Base-by-base conservation (phyloP, 129 eudicot species). In the Pittosporum tobira region DNA sequence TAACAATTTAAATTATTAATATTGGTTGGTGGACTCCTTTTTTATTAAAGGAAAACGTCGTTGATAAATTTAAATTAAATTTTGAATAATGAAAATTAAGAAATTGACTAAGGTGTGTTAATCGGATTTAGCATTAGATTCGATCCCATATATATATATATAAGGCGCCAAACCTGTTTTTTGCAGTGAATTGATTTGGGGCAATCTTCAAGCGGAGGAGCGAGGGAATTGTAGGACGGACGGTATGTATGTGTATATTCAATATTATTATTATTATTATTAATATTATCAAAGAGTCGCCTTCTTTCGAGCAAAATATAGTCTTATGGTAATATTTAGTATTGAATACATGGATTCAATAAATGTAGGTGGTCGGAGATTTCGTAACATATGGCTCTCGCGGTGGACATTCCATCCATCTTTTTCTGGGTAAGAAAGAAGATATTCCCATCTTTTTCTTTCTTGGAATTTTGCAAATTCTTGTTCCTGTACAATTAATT, bases 311-410 rank as follows among this genome's bases (percentile, higher is more conserved):
- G 22, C 59, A 22, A 11, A 22, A 27, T 45, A 28, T 19, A 10
- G 8, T 28, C 63, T 46, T 15, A 18, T 23, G n/a, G 2, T 50
- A 12, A 51, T 58, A 18, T 54, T 66, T 3, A 26, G 14, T 54
- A 28, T 31, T 20, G 7, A 16, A 3, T 24, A 18, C 15, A 27
- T 1, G 3, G 49, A 8, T 48, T 29, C n/a, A n/a, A n/a, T n/a
- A n/a, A n/a, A n/a, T 62, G 57, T 16, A 82, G 95, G 90, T 85
- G 87, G 70, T 73, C 74, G 87, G 95, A 82, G 90, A 82, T 86
- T 85, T 75, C n/a, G 84, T 73, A 59, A 64, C 82, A 77, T 63
- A n/a, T n/a, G 63, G 79, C 63, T 64, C 74, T 68, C 36, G 61
- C 74, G 25, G 59, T 73, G 76, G 79, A 73, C 71, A 62, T 79